Base-by-base conservation (phyloP, 78 protist species). In the Monosiga brevicollis region DNA sequence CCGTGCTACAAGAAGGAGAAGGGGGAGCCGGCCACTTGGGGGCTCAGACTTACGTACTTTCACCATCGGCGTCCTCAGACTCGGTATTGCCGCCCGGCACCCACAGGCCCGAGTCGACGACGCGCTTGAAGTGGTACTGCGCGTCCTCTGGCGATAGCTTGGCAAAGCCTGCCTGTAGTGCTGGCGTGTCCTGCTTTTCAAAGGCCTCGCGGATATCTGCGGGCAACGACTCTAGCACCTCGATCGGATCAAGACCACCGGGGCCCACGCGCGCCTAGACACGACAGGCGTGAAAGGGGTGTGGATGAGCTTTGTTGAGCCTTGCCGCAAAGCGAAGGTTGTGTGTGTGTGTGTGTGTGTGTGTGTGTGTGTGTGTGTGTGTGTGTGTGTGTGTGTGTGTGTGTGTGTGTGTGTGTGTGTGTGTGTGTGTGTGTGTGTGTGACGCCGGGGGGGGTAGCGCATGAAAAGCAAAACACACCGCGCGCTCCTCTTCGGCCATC, bases 241-340 rank as follows among this genome's bases (percentile, higher is more conserved):
- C 89, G 70, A 40, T 35, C 29, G 89, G 89, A 42, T 86, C 86
- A 29, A 86, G 83, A 6, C 89, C 89, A 23, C 89, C 89, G 23
- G 89, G 89, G 0, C 81, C 89, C 22, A 85, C n/a, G 22, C 84
- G 86, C n/a, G n/a, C n/a, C n/a, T n/a, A n/a, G n/a, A n/a, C n/a
- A n/a, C n/a, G n/a, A n/a, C n/a, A n/a, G n/a, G n/a, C n/a, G n/a
- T n/a, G n/a, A n/a, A n/a, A n/a, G n/a, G n/a, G n/a, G n/a, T n/a
- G n/a, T n/a, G n/a, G n/a, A n/a, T n/a, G n/a, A n/a, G n/a, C n/a
- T n/a, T n/a, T n/a, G n/a, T n/a, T n/a, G n/a, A n/a, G n/a, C n/a
- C n/a, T n/a, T n/a, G n/a, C n/a, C n/a, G n/a, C n/a, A n/a, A n/a
- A n/a, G n/a, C n/a, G n/a, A n/a, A n/a, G n/a, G n/a, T n/a, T 49